Conservation (phyloP, 257 asterid species). For the Rhazya stricta region DNA sequence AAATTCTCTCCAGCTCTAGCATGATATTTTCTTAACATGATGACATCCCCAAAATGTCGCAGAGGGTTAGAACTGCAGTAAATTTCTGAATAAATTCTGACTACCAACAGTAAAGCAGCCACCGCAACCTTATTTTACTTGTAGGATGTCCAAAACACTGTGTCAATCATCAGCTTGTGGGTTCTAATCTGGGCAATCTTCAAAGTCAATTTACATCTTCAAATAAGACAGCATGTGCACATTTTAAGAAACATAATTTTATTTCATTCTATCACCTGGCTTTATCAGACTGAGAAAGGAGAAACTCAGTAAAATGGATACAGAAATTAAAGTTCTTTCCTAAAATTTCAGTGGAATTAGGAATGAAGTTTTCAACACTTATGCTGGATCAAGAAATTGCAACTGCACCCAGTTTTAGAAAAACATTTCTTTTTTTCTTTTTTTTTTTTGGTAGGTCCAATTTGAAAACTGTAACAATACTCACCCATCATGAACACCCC, state of each 20-base stretch:
- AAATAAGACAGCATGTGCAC: background rate
- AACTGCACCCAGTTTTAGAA: background rate
- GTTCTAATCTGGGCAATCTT: background rate
- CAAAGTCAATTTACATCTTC: background rate
- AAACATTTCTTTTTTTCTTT: too few species aligned
- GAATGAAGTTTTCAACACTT: background rate
- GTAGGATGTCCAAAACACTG: background rate
- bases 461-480: slow-evolving; percentile 18
- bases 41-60: background rate
- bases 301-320: background rate
- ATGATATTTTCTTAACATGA: background rate
- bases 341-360: background rate
- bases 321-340: background rate
- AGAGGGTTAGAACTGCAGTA: background rate
- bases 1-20: slow-evolving; percentile 2
- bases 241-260: background rate
- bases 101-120: background rate
- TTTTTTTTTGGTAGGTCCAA: background rate
- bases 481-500: slow-evolving; percentile 96
- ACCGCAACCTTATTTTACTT: background rate
- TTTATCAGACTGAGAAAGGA: background rate
- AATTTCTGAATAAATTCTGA: background rate
- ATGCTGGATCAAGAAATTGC: background rate
- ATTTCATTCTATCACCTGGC: background rate
- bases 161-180: background rate